A percentile compares a stretch with the other conserved stretches of the same genome.
phyloP scores from a whole-genome alignment of 1,284 basidiomycete genomes.

The Rhizoctonia solani region DNA sequence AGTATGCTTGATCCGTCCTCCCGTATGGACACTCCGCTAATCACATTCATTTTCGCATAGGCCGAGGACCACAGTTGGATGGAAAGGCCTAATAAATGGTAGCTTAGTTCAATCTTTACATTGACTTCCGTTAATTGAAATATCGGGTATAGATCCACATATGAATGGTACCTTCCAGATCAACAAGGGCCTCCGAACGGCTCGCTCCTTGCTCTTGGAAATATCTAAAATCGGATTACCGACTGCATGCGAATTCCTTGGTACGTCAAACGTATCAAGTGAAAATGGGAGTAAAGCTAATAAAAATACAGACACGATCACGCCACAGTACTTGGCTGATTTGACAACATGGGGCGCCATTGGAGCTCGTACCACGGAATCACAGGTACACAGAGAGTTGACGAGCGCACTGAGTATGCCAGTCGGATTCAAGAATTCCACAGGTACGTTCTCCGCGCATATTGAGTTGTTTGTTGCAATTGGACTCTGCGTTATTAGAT shows the following conservation, averaged over 20 bases:
- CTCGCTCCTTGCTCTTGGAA: conserved; percentile 85
- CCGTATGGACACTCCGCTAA: not conserved
- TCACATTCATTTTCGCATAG: conserved; percentile 39
- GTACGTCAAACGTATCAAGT: conserved; percentile 46
- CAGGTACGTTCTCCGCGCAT: conserved; percentile 77
- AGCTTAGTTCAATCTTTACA: not conserved
- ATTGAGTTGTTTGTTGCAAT: conserved; percentile 54
- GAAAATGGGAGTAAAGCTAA: conserved; percentile 8
- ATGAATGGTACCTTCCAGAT: conserved; percentile 86
- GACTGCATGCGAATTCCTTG: conserved; percentile 83
- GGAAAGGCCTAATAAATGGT: conserved; percentile 98
- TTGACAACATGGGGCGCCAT: conserved; percentile 97
- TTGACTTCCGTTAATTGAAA: not conserved
- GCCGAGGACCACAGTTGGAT: conserved; percentile 94
- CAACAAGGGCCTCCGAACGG: conserved; percentile 94
- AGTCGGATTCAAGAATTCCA: conserved; percentile 63
- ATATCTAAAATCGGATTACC: conserved; percentile 85
- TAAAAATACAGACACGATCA: conserved; percentile 68
- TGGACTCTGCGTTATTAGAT: conserved; percentile 45
- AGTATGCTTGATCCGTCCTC: conserved; percentile 46
- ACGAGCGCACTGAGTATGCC: conserved; percentile 87
- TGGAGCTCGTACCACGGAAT: conserved; percentile 94
- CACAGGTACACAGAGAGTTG: conserved; percentile 91
- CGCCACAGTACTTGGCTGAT: conserved; percentile 95
- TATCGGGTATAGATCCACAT: conserved; percentile 72